phyloP scores from a whole-genome alignment of 371 early-diverging fungal genomes.

The Catenaria anguillulae region DNA sequence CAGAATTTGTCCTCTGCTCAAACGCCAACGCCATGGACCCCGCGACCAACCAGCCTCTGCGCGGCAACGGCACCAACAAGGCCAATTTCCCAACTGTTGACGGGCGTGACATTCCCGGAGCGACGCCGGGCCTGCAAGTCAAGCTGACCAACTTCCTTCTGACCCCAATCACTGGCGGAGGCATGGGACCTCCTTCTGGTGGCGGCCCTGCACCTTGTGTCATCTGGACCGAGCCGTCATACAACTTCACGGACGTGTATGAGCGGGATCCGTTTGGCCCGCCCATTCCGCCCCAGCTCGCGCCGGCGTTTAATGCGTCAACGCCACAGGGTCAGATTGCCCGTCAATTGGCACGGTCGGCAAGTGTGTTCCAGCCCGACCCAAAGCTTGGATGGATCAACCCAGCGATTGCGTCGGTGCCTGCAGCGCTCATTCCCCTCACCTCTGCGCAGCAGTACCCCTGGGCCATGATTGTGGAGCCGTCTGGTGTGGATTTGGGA shows the following conservation, averaged over 20 bases:
- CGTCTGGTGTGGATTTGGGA: slow-evolving; percentile 13
- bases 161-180: slow-evolving; percentile 3
- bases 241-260: not conserved
- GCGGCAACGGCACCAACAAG: too few relatives aligned
- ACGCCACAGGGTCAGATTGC: not conserved
- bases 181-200: slow-evolving; percentile 14
- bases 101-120: slow-evolving; percentile 17
- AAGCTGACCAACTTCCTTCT: slow-evolving; percentile 21
- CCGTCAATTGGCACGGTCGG: not conserved
- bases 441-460: slow-evolving; percentile 20
- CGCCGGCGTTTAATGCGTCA: not conserved
- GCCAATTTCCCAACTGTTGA: slow-evolving; percentile 7
- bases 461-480: slow-evolving; percentile 19
- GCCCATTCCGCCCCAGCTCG: not conserved
- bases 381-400: slow-evolving; percentile 29
- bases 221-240: not conserved
- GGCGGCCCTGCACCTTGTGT: slow-evolving; percentile 15
- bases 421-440: slow-evolving; percentile 12
- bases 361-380: slow-evolving; percentile 23
- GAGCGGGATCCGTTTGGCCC: not conserved
- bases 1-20: slow-evolving; percentile 15
- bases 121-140: slow-evolving; percentile 15
- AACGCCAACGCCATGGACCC: slow-evolving; percentile 13
- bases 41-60: slow-evolving; percentile 4
- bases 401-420: slow-evolving; percentile 8